Percentiles rank a stretch among this genome's conserved stretches.
Evolutionary conservation across 331 rosid genomes (phyloP).

Genomic region (Malus hybrid): DNA sequence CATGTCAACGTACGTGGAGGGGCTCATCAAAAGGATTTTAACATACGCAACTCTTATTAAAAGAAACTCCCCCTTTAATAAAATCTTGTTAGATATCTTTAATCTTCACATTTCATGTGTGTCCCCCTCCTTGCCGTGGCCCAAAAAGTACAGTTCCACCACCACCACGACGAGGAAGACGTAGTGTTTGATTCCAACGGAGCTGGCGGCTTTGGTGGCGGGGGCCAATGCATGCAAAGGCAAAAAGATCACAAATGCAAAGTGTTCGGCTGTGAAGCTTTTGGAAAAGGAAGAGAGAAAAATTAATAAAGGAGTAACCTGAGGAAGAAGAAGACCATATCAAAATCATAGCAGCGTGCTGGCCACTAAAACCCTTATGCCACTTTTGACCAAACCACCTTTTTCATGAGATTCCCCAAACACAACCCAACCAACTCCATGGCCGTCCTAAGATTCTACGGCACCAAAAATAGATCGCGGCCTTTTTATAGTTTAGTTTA

Average conservation of each 20-base stretch:
- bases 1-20: conserved; percentile 50
- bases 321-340: conserved; percentile 24
- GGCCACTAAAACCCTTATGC: conserved; percentile 53
- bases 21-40: conserved; percentile 38
- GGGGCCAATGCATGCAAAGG: conserved; percentile 17
- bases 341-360: conserved; percentile 51
- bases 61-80: conserved; percentile 45
- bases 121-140: conserved; percentile 25
- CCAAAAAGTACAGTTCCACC: conserved; percentile 27
- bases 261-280: conserved; percentile 24
- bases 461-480: conserved; percentile 37
- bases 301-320: no score
- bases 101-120: neutral
- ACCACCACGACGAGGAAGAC: conserved; percentile 1
- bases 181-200: conserved; percentile 22
- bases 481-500: conserved; percentile 12
- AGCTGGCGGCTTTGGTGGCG: conserved; percentile 18
- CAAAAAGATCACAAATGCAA: conserved; percentile 1
- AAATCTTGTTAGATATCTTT: conserved; percentile 21
- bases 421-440: conserved; percentile 38
- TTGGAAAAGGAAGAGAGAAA: conserved; percentile 12
- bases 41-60: conserved; percentile 31
- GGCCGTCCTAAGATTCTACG: conserved; percentile 78
- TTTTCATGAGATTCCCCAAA: conserved; percentile 51
- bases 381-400: conserved; percentile 44